These are phyloP conservation scores for sorghum (Sorghum bicolor) DNA, from an alignment of 176 grass and related monocot species.

Conservation along the genomic window DNA sequence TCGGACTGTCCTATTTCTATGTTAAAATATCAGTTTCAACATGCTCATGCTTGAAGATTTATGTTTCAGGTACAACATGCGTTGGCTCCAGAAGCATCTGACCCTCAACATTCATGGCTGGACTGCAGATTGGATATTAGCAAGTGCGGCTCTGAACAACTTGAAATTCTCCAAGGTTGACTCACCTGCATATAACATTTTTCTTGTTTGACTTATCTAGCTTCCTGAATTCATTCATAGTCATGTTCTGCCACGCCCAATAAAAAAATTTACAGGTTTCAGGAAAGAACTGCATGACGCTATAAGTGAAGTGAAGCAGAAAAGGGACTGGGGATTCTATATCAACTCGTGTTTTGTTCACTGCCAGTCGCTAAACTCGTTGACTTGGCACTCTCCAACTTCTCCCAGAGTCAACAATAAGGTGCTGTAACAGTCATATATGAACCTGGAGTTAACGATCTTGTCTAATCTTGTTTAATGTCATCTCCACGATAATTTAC, in stretches of 20 bases:
- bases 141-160: conserved; percentile 61
- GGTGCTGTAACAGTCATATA: conserved; percentile 19
- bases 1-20: not conserved
- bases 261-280: conserved; percentile 43
- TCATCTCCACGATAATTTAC: not conserved
- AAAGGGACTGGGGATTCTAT: conserved; percentile 69
- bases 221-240: not conserved
- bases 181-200: not conserved
- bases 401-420: conserved; percentile 65
- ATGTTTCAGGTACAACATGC: conserved; percentile 72
- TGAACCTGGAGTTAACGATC: not conserved
- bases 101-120: conserved; percentile 56
- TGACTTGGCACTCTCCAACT: conserved; percentile 66
- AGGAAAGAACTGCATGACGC: conserved; percentile 44
- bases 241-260: not conserved
- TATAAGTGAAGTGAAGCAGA: conserved; percentile 40
- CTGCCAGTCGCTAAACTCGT: conserved; percentile 53
- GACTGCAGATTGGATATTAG: conserved; percentile 70
- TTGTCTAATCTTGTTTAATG: not conserved
- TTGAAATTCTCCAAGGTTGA: conserved; percentile 71
- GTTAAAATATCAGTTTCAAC: not conserved
- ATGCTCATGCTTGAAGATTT: not conserved
- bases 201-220: not conserved
- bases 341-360: conserved; percentile 76
- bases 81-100: conserved; percentile 56